Evolutionary conservation across 2,329 filamentous ascomycete species (phyloP).

Genomic region (Verticillium albo-atrum): DNA sequence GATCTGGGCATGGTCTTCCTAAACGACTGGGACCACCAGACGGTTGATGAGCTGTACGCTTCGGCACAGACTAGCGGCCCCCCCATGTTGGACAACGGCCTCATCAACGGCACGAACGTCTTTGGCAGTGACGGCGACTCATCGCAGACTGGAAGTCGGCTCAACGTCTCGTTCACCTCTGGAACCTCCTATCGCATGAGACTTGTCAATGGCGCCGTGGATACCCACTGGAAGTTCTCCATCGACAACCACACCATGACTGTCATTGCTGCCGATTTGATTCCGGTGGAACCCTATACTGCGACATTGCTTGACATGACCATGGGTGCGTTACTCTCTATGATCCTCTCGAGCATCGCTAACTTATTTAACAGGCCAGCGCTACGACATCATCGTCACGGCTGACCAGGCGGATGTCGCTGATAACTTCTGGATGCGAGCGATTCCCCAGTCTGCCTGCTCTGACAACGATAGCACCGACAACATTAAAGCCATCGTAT

Average conservation of each 20-base stretch:
- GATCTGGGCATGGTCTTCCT: slow-evolving; percentile 58
- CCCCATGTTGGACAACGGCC: slow-evolving; percentile 36
- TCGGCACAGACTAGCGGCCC: slow-evolving; percentile 22
- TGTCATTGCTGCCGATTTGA: slow-evolving; percentile 55
- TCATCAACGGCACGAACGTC: slow-evolving; percentile 39
- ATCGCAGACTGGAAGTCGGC: slow-evolving; percentile 23
- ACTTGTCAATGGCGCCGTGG: slow-evolving; percentile 41
- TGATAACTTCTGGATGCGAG: slow-evolving; percentile 44
- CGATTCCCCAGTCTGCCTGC: slow-evolving; percentile 36
- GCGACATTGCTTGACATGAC: slow-evolving; percentile 45
- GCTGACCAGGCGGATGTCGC: slow-evolving; percentile 24
- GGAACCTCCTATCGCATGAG: slow-evolving; percentile 42
- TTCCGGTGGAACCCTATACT: slow-evolving; percentile 51
- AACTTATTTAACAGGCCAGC: slow-evolving; percentile 20
- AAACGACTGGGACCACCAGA: slow-evolving; percentile 52
- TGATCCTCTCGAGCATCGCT: slow-evolving; percentile 9
- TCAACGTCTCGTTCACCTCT: slow-evolving; percentile 30
- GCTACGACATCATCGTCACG: slow-evolving; percentile 43
- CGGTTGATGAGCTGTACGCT: slow-evolving; percentile 30
- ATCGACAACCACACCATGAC: slow-evolving; percentile 54
- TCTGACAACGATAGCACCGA: slow-evolving; percentile 30
- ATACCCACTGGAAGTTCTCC: slow-evolving; percentile 41
- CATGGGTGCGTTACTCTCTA: slow-evolving; percentile 35
- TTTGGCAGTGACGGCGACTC: slow-evolving; percentile 21
- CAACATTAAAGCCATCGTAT: slow-evolving; percentile 46